Conservation (phyloP, 1,284 basidiomycete genomes). For the Trichosporon inkin region DNA sequence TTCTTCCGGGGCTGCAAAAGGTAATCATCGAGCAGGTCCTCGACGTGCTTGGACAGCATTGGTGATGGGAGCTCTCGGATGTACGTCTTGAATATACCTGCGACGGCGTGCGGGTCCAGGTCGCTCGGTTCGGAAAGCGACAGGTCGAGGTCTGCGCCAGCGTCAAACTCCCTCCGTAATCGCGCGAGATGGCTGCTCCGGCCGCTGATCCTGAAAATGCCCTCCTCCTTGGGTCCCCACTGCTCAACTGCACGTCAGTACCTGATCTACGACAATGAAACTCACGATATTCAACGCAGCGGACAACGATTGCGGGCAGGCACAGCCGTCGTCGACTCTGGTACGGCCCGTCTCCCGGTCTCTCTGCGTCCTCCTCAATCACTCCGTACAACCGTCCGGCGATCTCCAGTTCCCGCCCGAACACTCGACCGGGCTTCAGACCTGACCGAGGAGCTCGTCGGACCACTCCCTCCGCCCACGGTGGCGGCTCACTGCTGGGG, state of each 20-base stretch:
- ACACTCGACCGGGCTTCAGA: constrained; percentile 29
- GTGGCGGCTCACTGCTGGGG: constrained; percentile 25
- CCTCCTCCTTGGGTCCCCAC: constrained; percentile 51
- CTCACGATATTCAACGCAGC: constrained; percentile 49
- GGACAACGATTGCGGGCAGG: constrained; percentile 47
- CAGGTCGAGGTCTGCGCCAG: constrained; percentile 80
- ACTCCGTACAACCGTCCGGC: constrained; percentile 37
- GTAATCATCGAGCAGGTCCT: constrained; percentile 64
- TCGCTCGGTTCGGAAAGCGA: constrained; percentile 69
- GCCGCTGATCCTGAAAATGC: constrained; percentile 51
- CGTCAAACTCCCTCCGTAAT: constrained; percentile 75
- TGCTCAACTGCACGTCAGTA: constrained; percentile 36
- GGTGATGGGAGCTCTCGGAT: constrained; percentile 65
- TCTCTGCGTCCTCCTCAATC: constrained; percentile 24
- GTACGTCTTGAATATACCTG: constrained; percentile 60
- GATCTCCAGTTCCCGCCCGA: constrained; percentile 38
- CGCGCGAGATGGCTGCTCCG: constrained; percentile 61
- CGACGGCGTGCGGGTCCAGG: constrained; percentile 85
- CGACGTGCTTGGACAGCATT: constrained; percentile 65
- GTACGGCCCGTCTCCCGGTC: constrained; percentile 23
- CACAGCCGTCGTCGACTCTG: constrained; percentile 33
- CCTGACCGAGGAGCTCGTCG: constrained; percentile 24
- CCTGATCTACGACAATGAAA: too few relatives aligned
- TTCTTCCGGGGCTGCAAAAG: constrained; percentile 2
- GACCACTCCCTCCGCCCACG: constrained; percentile 29